These are phyloP conservation scores for Nicotiana sylvestris DNA, from an alignment of 257 asterid genomes.

Conservation along the genomic window DNA sequence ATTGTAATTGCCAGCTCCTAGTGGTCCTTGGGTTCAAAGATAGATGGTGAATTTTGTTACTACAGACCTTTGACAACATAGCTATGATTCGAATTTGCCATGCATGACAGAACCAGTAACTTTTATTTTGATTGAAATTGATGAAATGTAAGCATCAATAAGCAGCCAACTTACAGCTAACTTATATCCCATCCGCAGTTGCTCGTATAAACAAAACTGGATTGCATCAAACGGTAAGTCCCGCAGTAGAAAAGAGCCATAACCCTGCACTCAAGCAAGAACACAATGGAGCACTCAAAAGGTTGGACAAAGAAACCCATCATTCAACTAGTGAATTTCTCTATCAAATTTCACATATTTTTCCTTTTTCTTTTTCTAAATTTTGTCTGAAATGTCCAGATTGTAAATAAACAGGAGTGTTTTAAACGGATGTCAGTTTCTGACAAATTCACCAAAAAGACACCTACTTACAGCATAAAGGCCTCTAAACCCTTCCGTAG, in stretches of 20 bases:
- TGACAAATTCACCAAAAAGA: neutral
- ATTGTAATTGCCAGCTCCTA: neutral
- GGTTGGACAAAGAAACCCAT: neutral
- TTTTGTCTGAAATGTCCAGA: too few species aligned
- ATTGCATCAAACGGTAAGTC: constrained; percentile 76
- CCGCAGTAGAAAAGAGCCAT: constrained; percentile 60
- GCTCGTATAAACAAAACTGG: constrained; percentile 70
- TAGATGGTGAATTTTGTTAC: neutral
- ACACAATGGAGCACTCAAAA: neutral
- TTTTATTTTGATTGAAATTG: neutral
- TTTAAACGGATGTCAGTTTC: neutral
- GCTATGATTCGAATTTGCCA: neutral
- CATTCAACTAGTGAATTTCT: neutral
- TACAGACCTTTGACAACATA: neutral
- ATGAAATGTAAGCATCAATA: neutral
- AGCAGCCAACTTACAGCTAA: constrained; percentile 48
- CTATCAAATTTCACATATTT: too few species aligned
- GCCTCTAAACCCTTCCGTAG: constrained; percentile 66
- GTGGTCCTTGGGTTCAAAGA: neutral
- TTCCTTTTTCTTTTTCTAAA: too few species aligned
- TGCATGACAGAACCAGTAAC: neutral
- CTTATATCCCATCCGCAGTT: constrained; percentile 56
- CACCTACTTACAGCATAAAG: constrained; percentile 46
- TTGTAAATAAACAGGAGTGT: too few species aligned
- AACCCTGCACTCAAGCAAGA: constrained; percentile 41